These are phyloP conservation scores for Laetiporus sulphureus DNA, from an alignment of 1,284 basidiomycete species.

Conservation along the genomic window DNA sequence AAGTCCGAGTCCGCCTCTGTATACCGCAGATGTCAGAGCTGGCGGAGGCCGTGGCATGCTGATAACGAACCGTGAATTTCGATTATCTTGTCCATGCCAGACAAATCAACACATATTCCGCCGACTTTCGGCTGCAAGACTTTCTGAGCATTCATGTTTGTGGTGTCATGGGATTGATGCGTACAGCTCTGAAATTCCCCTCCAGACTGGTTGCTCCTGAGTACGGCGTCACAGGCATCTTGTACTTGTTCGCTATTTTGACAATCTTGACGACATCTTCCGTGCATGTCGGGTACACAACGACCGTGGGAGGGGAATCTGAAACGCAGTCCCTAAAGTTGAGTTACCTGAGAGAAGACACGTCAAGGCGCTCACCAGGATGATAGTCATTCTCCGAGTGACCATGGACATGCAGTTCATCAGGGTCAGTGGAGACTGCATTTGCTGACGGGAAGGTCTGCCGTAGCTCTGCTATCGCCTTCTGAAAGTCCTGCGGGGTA, in stretches of 20 bases:
- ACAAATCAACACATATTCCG: conserved; percentile 60
- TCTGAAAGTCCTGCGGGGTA: conserved; percentile 41
- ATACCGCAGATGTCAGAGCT: not conserved
- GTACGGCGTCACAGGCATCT: conserved; percentile 52
- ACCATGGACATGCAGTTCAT: conserved; percentile 50
- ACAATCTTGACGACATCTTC: conserved; percentile 57
- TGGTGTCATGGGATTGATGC: conserved; percentile 18
- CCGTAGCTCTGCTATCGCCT: conserved; percentile 39
- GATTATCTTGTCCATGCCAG: conserved; percentile 79
- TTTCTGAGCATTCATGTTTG: not conserved
- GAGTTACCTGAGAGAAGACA: not conserved
- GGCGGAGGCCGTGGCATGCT: not conserved
- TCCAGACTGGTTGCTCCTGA: conserved; percentile 60
- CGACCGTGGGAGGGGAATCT: conserved; percentile 53
- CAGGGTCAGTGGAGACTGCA: conserved; percentile 46
- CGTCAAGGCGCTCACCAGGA: conserved; percentile 32
- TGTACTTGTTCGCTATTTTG: conserved; percentile 50
- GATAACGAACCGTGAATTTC: conserved; percentile 57
- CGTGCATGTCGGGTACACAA: conserved; percentile 46
- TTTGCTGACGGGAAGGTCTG: conserved; percentile 30
- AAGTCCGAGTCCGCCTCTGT: conserved; percentile 76
- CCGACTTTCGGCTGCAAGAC: conserved; percentile 19
- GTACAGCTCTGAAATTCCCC: conserved; percentile 54
- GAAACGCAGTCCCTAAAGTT: not conserved
- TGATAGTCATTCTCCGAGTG: conserved; percentile 53